Percentiles rank a stretch among this genome's conserved stretches.
Evolutionary conservation across 352 stramenopile species (phyloP).

Genomic region (Phytophthora tubulina): DNA sequence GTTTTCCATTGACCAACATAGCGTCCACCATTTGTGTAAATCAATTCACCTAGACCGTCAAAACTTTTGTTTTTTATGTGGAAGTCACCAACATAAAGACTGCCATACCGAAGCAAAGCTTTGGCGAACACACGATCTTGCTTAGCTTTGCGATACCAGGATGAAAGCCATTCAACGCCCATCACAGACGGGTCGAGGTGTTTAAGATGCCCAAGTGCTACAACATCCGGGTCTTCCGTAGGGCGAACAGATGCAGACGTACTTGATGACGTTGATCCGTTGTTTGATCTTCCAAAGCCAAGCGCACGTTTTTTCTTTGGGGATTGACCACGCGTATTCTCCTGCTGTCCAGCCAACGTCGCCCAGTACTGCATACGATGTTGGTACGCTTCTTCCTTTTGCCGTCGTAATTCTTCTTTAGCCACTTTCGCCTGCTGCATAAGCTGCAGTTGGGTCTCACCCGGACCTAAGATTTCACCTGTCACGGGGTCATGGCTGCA

Average conservation of each 20-base stretch:
- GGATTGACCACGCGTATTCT: slow-evolving; percentile 25
- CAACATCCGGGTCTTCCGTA: slow-evolving; percentile 12
- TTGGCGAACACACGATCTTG: slow-evolving; percentile 66
- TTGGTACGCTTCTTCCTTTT: slow-evolving; percentile 70
- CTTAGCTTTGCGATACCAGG: slow-evolving; percentile 50
- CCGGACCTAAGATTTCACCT: slow-evolving; percentile 67
- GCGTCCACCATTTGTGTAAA: slow-evolving; percentile 80
- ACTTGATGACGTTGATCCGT: slow-evolving; percentile 1
- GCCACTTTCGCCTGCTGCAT: slow-evolving; percentile 55
- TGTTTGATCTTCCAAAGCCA: slow-evolving; percentile 37
- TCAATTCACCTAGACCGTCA: slow-evolving; percentile 88
- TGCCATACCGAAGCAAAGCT: slow-evolving; percentile 66
- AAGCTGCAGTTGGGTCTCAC: slow-evolving; percentile 62
- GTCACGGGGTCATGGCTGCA: slow-evolving; percentile 68
- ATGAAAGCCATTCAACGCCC: slow-evolving; percentile 63
- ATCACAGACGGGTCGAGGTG: slow-evolving; percentile 48
- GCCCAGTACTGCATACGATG: slow-evolving; percentile 77
- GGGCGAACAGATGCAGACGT: not conserved
- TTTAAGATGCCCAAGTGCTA: slow-evolving; percentile 28
- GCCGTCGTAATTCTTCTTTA: slow-evolving; percentile 50
- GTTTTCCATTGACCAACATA: slow-evolving; percentile 88
- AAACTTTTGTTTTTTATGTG: slow-evolving; percentile 47
- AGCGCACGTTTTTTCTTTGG: slow-evolving; percentile 50
- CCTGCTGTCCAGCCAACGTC: slow-evolving; percentile 49
- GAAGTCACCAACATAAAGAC: slow-evolving; percentile 85